A percentile compares a stretch with the other conserved stretches of the same genome.
Conservation (phyloP, 768 basidiomycete species). For the Pleurotus citrinopileatus region DNA sequence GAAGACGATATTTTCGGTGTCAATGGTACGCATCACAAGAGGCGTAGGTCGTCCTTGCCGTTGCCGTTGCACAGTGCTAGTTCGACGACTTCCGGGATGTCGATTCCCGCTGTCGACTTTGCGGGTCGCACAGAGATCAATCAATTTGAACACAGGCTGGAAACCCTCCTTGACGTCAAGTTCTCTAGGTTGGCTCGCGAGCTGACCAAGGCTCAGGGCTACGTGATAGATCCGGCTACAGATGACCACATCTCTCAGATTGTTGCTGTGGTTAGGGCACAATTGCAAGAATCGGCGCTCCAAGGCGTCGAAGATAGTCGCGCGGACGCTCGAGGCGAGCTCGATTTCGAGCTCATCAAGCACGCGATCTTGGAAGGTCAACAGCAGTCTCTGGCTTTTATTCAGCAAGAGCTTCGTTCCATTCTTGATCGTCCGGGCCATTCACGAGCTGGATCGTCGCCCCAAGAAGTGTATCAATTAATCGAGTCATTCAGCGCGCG, state of each 20-base stretch:
- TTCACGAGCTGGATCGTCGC: slow-evolving; percentile 18
- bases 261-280: slow-evolving; percentile 62
- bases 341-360: slow-evolving; percentile 76
- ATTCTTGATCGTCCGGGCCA: slow-evolving; percentile 39
- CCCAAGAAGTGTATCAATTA: slow-evolving; percentile 34
- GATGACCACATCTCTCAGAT: slow-evolving; percentile 62
- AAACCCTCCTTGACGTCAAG: slow-evolving; percentile 67
- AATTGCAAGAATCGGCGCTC: slow-evolving; percentile 60
- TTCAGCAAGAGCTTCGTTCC: slow-evolving; percentile 61
- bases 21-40: slow-evolving; percentile 28
- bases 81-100: slow-evolving; percentile 40
- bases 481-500: slow-evolving; percentile 59
- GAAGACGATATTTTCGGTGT: slow-evolving; percentile 37
- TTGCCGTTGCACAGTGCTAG: slow-evolving; percentile 47
- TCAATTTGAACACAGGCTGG: slow-evolving; percentile 59
- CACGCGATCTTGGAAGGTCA: slow-evolving; percentile 68
- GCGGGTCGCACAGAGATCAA: slow-evolving; percentile 57
- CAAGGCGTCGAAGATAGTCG: slow-evolving; percentile 58
- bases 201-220: too few species aligned
- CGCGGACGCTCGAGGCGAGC: slow-evolving; percentile 70
- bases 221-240: too few species aligned
- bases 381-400: slow-evolving; percentile 48
- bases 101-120: slow-evolving; percentile 44
- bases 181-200: slow-evolving; percentile 49
- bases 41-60: slow-evolving; percentile 58